A percentile compares a stretch with the other conserved stretches of the same genome.
phyloP scores from a whole-genome alignment of 1,284 basidiomycete genomes.

The Uromyces viciae-fabae region DNA sequence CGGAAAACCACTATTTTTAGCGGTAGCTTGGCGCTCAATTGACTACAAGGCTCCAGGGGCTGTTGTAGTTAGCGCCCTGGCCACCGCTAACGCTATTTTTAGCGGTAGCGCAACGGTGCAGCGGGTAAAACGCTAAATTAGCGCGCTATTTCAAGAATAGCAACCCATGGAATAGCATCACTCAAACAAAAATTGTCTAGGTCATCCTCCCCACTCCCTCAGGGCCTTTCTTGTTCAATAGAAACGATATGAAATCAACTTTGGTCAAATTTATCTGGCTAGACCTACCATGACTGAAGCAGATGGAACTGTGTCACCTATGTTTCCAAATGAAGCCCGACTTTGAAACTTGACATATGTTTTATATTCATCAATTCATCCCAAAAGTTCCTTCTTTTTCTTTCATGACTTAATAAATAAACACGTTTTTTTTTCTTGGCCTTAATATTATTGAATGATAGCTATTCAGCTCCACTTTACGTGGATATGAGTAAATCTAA shows the following conservation, averaged over 20 bases:
- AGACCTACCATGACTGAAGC: constrained; percentile 90
- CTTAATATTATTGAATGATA: constrained; percentile 45
- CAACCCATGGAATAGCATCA: too few relatives aligned
- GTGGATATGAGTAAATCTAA: constrained; percentile 90
- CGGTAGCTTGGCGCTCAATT: too few relatives aligned
- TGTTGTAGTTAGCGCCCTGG: too few relatives aligned
- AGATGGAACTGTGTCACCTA: constrained; percentile 85
- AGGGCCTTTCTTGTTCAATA: too few relatives aligned
- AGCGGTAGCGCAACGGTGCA: too few relatives aligned
- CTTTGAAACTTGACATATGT: constrained; percentile 75
- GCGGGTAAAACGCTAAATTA: too few relatives aligned
- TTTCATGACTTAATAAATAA: not conserved
- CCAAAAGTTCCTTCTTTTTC: not conserved
- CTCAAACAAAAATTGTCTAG: too few relatives aligned
- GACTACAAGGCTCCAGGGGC: too few relatives aligned
- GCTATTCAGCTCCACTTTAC: constrained; percentile 89
- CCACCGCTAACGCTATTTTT: too few relatives aligned
- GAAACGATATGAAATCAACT: constrained; percentile 92
- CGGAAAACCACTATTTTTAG: too few relatives aligned
- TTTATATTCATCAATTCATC: constrained; percentile 55
- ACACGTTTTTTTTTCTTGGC: not conserved
- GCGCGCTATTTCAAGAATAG: too few relatives aligned
- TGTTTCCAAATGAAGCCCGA: constrained; percentile 97
- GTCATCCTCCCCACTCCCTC: too few relatives aligned
- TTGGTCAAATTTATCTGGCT: constrained; percentile 95